These are phyloP conservation scores for Draba incana DNA, from an alignment of 345 rosid species.

Conservation along the genomic window DNA sequence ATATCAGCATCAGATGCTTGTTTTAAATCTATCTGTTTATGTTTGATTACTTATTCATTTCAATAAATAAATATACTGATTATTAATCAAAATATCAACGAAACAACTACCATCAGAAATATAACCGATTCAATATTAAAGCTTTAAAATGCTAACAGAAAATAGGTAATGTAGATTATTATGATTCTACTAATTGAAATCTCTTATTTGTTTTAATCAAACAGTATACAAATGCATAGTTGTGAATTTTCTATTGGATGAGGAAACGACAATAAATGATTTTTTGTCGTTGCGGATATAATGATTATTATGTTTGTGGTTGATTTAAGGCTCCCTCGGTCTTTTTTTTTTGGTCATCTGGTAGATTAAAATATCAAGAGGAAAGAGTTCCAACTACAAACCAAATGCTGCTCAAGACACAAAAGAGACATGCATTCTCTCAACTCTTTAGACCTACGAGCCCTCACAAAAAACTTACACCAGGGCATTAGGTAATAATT, in stretches of 20 bases:
- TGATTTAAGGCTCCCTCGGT: too few relatives aligned
- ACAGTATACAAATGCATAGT: not conserved
- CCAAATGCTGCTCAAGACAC: too few relatives aligned
- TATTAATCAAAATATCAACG: slow-evolving; percentile 1
- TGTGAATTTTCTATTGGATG: not conserved
- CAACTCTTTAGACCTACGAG: too few relatives aligned
- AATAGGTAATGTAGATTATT: not conserved
- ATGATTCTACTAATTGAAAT: not conserved
- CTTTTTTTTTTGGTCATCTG: too few relatives aligned
- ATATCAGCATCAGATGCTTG: slow-evolving; percentile 30
- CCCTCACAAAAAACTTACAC: too few relatives aligned
- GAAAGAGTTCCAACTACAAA: too few relatives aligned
- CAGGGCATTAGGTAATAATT: too few relatives aligned
- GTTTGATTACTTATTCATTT: not conserved
- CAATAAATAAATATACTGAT: not conserved
- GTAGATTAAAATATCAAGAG: too few relatives aligned
- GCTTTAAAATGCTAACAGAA: not conserved
- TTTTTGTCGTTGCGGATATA: not conserved
- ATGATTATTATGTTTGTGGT: not conserved
- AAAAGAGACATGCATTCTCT: too few relatives aligned
- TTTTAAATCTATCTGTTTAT: slow-evolving; percentile 6
- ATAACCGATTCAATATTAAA: slow-evolving; percentile 11
- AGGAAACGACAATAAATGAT: not conserved
- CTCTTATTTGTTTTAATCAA: too few relatives aligned
- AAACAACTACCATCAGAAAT: slow-evolving; percentile 10